Base-by-base conservation (phyloP, 441 rosid species). In the Raphanus hybrid region DNA sequence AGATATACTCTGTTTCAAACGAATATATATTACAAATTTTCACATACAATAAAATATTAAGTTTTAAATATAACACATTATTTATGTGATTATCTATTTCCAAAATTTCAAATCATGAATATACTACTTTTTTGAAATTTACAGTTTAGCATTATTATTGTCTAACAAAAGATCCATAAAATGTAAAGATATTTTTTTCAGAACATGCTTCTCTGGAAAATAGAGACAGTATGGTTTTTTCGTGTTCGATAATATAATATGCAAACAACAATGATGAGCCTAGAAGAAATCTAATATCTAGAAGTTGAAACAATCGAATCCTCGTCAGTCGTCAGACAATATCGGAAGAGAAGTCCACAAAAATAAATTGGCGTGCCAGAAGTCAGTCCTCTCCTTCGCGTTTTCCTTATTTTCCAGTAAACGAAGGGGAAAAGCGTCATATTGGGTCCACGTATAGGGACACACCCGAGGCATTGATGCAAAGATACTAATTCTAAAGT, bases 361-460 rank as follows among this genome's bases (percentile, higher is more conserved):
- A 34, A 34, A 10, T 45, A 45, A 45, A 45, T 45, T 45, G 12
- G 52, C 15, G 14, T 12, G 14, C 14, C 7, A 29, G 55, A 71
- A 66, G 80, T 71, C 80, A 65, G 54, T 77, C 63, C 72, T 65
- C 57, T 77, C 72, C 80, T 58, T 58, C 43, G 64, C 45, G 8
- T 66, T 71, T 58, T 14, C 57, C 18, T 7, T 5, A 14, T 8
- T 10, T 20, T 2, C 45, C 1, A 34, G 58, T 45, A 29, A 35
- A 29, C 20, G 34, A 61, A 78, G 69, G 77, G 74, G 61, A 73
- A 73, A 78, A 73, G 9, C 59, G 77, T 67, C 74, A 67, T 61
- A 67, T 5, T 7, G 2, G 27, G 64, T 77, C 64, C 69, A 72
- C 73, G 64, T 59, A 35, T 23, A 23, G 39, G 55, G 57, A 23